Percentiles rank a stretch among this genome's conserved stretches.
Conservation (phyloP, 768 basidiomycete genomes). For the Termitomyces sp. region DNA sequence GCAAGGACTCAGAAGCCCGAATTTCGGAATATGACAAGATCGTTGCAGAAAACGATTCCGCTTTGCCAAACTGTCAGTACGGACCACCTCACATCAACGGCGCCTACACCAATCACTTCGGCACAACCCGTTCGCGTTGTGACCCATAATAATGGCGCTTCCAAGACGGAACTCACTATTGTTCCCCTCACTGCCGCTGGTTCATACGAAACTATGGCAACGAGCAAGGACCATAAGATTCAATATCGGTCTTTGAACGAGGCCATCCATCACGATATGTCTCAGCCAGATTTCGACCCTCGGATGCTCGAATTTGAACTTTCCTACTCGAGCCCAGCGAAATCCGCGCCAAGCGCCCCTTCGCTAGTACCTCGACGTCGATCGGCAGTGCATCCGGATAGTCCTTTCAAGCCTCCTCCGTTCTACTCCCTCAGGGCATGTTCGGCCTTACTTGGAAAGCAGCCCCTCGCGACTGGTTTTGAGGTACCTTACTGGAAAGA, state of each 20-base stretch:
- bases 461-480: constrained; percentile 25
- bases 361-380: not conserved
- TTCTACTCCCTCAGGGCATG: constrained; percentile 8
- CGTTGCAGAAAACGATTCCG: not conserved
- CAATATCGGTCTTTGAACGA: constrained; percentile 9
- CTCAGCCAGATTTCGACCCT: constrained; percentile 12
- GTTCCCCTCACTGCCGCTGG: not conserved
- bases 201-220: not conserved
- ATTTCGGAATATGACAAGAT: not conserved
- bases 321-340: not conserved
- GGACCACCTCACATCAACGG: not conserved
- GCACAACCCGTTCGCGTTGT: not conserved
- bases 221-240: constrained; percentile 1
- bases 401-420: constrained; percentile 8
- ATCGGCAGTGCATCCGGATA: not conserved
- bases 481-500: constrained; percentile 28
- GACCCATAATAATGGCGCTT: not conserved
- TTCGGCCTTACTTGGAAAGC: constrained; percentile 9
- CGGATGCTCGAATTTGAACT: not conserved
- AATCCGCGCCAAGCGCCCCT: not conserved
- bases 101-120: not conserved
- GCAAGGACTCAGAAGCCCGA: not conserved
- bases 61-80: not conserved
- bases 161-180: not conserved
- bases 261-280: constrained; percentile 2